Evolutionary conservation across 1,284 basidiomycete species (phyloP), one percentile per base, ranked within the genome.

Genomic region (Porogramme epimiltina): DNA sequence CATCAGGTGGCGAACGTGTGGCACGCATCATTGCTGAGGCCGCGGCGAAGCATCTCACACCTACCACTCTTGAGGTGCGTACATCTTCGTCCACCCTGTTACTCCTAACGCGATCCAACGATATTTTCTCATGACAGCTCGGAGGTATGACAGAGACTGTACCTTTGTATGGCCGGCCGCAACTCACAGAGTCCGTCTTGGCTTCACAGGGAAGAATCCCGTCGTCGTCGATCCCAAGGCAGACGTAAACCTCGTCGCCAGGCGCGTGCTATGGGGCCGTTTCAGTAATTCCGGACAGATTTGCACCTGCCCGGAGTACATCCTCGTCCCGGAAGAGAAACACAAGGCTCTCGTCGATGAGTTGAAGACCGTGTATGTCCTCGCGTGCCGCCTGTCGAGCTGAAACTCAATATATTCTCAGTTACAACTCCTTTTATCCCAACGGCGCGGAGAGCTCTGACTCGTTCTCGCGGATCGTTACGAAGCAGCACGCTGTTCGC

Each of bases 31-130:
- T 98, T 11, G 85, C 88, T 5, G 72, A 77, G 0, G 94, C 94
- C 0, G 93, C 93, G 3, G 93, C 91, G 8, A 90, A 95, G 69
- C 84, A 87, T 49, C 73, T 96, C 19, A 93, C 92, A 0, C 93
- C 95, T 0, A 77, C 89, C 19, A 88, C 91, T 5, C 81, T 94
- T 40, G 94, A 91, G 74, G 84, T 84, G 25, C n/a, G n/a, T n/a
- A n/a, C n/a, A n/a, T n/a, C n/a, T n/a, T n/a, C n/a, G n/a, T n/a
- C n/a, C n/a, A n/a, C n/a, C n/a, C n/a, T n/a, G n/a, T n/a, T n/a
- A n/a, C n/a, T n/a, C n/a, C n/a, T n/a, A n/a, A n/a, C n/a, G n/a
- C n/a, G n/a, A n/a, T n/a, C 8, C 13, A 13, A 37, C 16, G 10
- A 37, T 16, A 4, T 37, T 6, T n/a, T 16, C 34, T 10, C 4